Evolutionary conservation across 1,284 basidiomycete genomes (phyloP), one percentile per base, ranked within the genome.

Genomic region (Malassezia nana): DNA sequence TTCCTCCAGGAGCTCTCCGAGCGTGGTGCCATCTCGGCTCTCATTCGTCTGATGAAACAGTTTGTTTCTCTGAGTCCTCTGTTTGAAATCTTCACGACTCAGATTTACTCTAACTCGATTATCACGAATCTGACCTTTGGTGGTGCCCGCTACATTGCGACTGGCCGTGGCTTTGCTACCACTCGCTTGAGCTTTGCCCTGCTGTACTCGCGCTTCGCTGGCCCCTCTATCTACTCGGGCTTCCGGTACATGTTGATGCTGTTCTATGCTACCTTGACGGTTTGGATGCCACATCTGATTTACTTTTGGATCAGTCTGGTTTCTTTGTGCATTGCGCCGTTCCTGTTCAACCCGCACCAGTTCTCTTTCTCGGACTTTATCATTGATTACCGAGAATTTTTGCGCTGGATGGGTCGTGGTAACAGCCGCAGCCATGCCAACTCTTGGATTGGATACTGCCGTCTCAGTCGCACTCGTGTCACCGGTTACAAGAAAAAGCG

Each of bases 401-500:
- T 74, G 32, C 69, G 71, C 55, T 74, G 71, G 71, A 74, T 74
- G 71, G 67, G 68, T 43, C 62, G 71, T 45, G 71, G 71, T 50
- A 74, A 74, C 66, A 66, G 64, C 51, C 64, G 71, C 42, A 66
- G 65, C 53, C 71, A 74, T 57, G 71, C 71, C 59, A 74, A 74
- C 65, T 72, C 69, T 26, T 74, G 71, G 71, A 72, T 74, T 56
- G 69, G 71, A n/a, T 74, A 74, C 64, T 72, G 68, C 58, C 67
- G 71, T 50, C 66, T 74, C 46, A 70, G 67, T 51, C 63, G 71
- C 35, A 74, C 71, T 49, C 72, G 72, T 55, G 65, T 74, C 30
- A 74, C 69, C 16, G 71, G 71, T 31, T 74, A 69, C 69, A 74
- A 74, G 67, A 69, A 69, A 63, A 74, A 72, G 65, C 69, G 71